Base-by-base conservation (phyloP, 78 protist species). In the Monocercomonoides exilis region DNA sequence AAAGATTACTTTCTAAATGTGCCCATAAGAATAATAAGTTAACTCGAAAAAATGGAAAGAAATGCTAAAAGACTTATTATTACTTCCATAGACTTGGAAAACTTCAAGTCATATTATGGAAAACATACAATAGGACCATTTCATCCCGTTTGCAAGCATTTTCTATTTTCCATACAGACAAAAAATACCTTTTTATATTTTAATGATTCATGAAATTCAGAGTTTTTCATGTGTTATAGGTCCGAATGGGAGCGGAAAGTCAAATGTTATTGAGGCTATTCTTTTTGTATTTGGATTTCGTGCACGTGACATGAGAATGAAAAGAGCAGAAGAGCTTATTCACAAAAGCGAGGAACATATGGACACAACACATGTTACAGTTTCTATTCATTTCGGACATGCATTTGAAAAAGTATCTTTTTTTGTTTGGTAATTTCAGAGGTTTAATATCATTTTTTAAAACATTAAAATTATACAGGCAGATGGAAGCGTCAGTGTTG, bases 181-280 rank as follows among this genome's bases (percentile, higher is more conserved):
- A n/a, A n/a, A n/a, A n/a, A n/a, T n/a, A n/a, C n/a, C n/a, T n/a
- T n/a, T n/a, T n/a, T n/a, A n/a, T n/a, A n/a, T n/a, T n/a, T 44
- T 35, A 32, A 77, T 44, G 11, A n/a, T 1, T 2, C 11, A 41
- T 0, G 46, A 2, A 1, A 84, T 85, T 70, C 43, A 93, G 94
- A 44, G 90, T 64, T 97, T 98, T 85, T 89, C 98, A 1, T 44
- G 98, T 0, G 93, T 99, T 29, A 95, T 99, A 2, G 99, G 99
- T 0, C 99, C 99, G 34, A 99, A 99, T 81, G 99, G 99, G 46
- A 89, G 94, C 21, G 99, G 99, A 64, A 99, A 99, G 87, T 94
- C 97, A 38, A 99, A 99, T 86, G 99, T 98, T 32, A 96, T 99
- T 54, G 99, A 99, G 81, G 95, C 99, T 6, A 84, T 98, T 90